Conservation (phyloP, 1,284 basidiomycete genomes). For the Papiliotrema fonsecae region DNA sequence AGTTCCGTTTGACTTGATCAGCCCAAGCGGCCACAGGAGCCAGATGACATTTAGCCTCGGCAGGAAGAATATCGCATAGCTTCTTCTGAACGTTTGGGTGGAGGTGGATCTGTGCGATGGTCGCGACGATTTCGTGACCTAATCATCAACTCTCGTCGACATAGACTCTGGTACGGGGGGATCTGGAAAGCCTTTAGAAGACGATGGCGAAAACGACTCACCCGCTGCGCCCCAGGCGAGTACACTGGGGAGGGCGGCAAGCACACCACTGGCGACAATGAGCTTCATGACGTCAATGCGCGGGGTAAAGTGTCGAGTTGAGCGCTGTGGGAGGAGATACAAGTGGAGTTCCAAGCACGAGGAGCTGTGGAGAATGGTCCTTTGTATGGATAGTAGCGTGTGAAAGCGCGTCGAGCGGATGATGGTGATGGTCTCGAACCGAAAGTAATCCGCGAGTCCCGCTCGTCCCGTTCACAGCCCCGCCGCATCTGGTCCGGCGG, state of each 20-base stretch:
- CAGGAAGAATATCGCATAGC: constrained; percentile 64
- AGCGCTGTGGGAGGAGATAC: no score
- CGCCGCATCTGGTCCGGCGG: no score
- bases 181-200: not conserved
- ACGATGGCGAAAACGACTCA: constrained; percentile 19
- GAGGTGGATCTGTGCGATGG: constrained; percentile 86
- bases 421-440: no score
- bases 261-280: not conserved
- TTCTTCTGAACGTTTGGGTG: constrained; percentile 65
- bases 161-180: not conserved
- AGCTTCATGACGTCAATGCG: constrained; percentile 3
- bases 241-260: constrained; percentile 26
- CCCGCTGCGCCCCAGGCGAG: constrained; percentile 52
- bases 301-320: no score
- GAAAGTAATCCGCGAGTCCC: no score
- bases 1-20: constrained; percentile 58
- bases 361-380: no score
- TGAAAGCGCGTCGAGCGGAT: no score
- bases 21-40: constrained; percentile 83
- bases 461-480: no score
- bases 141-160: constrained; percentile 1
- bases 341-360: no score
- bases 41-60: constrained; percentile 62
- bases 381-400: no score
- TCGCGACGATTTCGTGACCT: constrained; percentile 88